A percentile compares a stretch with the other conserved stretches of the same genome.
phyloP scores from a whole-genome alignment of 331 rosid species.

The Spiraea crenata region DNA sequence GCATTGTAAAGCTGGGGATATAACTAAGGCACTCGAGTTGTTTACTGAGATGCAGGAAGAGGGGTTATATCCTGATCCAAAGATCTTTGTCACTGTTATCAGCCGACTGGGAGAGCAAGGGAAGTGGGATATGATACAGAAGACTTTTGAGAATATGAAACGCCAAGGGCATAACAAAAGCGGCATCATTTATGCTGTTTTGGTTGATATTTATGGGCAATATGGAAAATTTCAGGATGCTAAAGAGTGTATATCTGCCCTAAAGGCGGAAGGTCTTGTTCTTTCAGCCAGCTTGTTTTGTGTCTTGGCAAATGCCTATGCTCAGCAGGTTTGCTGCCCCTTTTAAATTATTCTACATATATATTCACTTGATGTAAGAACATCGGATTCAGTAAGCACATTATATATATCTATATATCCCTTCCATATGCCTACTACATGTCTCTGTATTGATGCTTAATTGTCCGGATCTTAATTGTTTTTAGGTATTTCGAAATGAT shows the following conservation, averaged over 20 bases:
- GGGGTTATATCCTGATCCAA: constrained; percentile 78
- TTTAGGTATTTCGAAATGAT: too few species aligned
- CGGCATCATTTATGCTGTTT: constrained; percentile 54
- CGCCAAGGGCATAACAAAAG: constrained; percentile 45
- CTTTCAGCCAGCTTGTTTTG: constrained; percentile 55
- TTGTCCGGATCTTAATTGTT: too few species aligned
- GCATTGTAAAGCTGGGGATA: constrained; percentile 61
- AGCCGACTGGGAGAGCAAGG: constrained; percentile 75
- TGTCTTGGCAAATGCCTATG: constrained; percentile 71
- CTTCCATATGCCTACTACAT: neutral
- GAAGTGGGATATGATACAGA: constrained; percentile 61
- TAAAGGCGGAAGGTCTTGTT: constrained; percentile 58
- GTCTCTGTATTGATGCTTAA: neutral
- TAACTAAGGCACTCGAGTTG: constrained; percentile 48
- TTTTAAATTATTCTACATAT: neutral
- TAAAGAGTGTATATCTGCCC: constrained; percentile 54
- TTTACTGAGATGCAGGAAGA: constrained; percentile 64
- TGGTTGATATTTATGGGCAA: constrained; percentile 77
- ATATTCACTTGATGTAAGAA: neutral
- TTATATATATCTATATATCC: neutral
- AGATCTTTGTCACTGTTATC: constrained; percentile 61
- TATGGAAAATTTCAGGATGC: constrained; percentile 65
- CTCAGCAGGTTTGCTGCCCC: constrained; percentile 56
- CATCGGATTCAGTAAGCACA: neutral
- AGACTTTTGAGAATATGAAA: constrained; percentile 55